Conservation (phyloP, 805 yeast species). For the Torulaspora gathmanii region DNA sequence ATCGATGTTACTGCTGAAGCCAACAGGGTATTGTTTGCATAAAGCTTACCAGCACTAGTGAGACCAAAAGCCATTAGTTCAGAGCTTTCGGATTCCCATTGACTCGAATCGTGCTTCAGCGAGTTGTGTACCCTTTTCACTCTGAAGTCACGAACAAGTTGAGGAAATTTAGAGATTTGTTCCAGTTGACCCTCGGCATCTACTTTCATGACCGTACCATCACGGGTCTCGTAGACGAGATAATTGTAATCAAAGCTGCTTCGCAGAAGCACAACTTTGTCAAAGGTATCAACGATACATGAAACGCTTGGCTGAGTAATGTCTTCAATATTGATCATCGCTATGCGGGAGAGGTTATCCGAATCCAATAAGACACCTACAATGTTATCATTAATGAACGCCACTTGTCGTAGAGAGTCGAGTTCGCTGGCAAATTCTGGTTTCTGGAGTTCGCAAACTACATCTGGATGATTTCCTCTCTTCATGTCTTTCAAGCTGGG, state of each 20-base stretch:
- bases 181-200: slow-evolving; percentile 32
- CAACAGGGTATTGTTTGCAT: slow-evolving; percentile 53
- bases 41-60: slow-evolving; percentile 69
- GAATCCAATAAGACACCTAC: slow-evolving; percentile 61
- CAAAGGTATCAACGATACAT: slow-evolving; percentile 42
- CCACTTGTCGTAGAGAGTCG: slow-evolving; percentile 59
- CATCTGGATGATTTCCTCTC: slow-evolving; percentile 45
- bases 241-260: slow-evolving; percentile 48
- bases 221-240: slow-evolving; percentile 56
- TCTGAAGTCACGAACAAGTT: slow-evolving; percentile 59
- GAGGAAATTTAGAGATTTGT: slow-evolving; percentile 55
- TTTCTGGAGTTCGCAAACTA: slow-evolving; percentile 33
- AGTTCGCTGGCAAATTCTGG: slow-evolving; percentile 37
- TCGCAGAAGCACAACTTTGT: slow-evolving; percentile 54
- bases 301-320: slow-evolving; percentile 39
- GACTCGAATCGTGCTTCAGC: slow-evolving; percentile 22
- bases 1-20: slow-evolving; percentile 79
- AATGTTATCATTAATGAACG: slow-evolving; percentile 47
- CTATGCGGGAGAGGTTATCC: slow-evolving; percentile 46
- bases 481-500: slow-evolving; percentile 42
- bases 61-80: slow-evolving; percentile 60
- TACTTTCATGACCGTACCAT: slow-evolving; percentile 52
- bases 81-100: slow-evolving; percentile 30
- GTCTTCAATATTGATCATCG: slow-evolving; percentile 46
- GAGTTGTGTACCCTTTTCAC: slow-evolving; percentile 37